These are phyloP conservation scores for Cutaneotrichosporon daszewskae DNA, from an alignment of 1,284 basidiomycete species.

Conservation along the genomic window DNA sequence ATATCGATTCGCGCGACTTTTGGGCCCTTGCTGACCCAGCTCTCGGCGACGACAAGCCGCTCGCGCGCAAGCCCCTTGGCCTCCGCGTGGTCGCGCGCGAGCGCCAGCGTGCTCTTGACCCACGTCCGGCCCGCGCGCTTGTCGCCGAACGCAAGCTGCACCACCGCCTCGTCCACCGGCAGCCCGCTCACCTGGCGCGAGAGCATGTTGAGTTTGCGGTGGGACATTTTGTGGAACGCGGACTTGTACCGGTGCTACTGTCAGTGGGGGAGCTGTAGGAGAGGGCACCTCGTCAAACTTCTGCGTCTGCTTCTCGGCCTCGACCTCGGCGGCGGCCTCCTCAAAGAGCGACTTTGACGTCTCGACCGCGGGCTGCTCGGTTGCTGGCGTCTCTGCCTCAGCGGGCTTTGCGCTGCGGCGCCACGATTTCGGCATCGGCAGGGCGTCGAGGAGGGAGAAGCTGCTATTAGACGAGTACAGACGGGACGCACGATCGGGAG, in stretches of 20 bases:
- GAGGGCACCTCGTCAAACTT: constrained; percentile 6
- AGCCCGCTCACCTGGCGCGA: constrained; percentile 80
- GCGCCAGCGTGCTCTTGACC: constrained; percentile 79
- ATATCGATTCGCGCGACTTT: constrained; percentile 69
- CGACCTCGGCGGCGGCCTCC: constrained; percentile 4
- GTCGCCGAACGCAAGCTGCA: constrained; percentile 93
- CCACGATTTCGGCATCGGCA: constrained; percentile 10
- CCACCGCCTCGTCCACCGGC: constrained; percentile 86
- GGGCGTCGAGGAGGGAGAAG: no score
- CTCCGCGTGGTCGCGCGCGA: constrained; percentile 81
- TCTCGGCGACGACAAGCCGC: constrained; percentile 80
- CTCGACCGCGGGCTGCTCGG: no score
- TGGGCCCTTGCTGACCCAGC: constrained; percentile 85
- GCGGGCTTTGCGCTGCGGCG: constrained; percentile 9
- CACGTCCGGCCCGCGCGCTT: constrained; percentile 73
- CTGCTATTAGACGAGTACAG: no score
- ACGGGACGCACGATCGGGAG: no score
- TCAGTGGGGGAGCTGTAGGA: neutral
- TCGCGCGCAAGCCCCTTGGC: constrained; percentile 69
- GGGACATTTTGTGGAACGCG: constrained; percentile 85
- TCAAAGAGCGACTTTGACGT: constrained; percentile 13
- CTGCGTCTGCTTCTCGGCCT: constrained; percentile 20
- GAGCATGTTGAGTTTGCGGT: constrained; percentile 83
- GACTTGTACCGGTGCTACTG: constrained; percentile 52
- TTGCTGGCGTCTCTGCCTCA: neutral